Conservation (phyloP, 164 flowering plant genomes). For the Dillenia turbinata region DNA sequence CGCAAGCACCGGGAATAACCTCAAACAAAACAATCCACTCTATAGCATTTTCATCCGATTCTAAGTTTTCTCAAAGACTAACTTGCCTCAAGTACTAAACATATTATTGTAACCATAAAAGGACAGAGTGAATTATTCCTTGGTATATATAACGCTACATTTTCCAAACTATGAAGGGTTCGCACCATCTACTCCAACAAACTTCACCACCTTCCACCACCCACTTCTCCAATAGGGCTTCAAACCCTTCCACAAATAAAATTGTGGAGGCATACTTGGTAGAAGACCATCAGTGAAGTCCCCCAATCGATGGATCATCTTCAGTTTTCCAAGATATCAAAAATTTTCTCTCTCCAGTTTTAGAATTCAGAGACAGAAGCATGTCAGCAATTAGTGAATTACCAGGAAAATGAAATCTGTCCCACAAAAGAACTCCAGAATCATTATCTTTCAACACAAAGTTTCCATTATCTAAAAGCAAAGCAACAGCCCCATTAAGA, state of each 20-base stretch:
- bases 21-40: neutral
- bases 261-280: slow-evolving; percentile 9
- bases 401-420: slow-evolving; percentile 34
- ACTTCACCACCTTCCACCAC: slow-evolving; percentile 18
- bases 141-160: neutral
- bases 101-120: neutral
- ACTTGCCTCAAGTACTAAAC: neutral
- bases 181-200: slow-evolving; percentile 12
- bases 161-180: neutral
- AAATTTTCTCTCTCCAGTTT: slow-evolving; percentile 5
- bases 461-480: slow-evolving; percentile 23
- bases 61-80: neutral
- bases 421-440: slow-evolving; percentile 17
- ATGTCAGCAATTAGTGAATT: slow-evolving; percentile 24
- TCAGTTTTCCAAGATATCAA: slow-evolving; percentile 33
- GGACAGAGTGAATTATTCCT: neutral
- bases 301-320: slow-evolving; percentile 31
- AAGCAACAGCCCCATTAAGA: neutral
- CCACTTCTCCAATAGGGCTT: slow-evolving; percentile 15
- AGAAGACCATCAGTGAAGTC: slow-evolving; percentile 11
- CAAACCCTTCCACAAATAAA: slow-evolving; percentile 11
- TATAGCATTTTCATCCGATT: neutral
- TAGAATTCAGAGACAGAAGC: slow-evolving; percentile 17
- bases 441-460: slow-evolving; percentile 9
- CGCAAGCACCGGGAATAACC: slow-evolving; percentile 8